Conservation (phyloP, 2,329 filamentous ascomycete genomes). For the Neonectria ditissima region DNA sequence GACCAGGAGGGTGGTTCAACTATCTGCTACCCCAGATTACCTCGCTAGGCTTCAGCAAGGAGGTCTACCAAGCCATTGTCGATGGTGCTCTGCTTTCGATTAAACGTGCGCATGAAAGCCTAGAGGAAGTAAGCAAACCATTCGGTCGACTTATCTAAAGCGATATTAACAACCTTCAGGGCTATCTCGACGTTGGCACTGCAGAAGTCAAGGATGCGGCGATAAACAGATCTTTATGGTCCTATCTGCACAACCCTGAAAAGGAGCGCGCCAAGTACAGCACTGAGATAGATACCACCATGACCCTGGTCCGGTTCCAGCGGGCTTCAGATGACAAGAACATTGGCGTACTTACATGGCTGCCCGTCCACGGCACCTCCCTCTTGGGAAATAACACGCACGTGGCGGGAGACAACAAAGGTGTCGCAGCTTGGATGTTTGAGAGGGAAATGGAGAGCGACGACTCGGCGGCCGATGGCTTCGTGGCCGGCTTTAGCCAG, state of each 20-base stretch:
- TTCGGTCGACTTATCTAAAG: background rate
- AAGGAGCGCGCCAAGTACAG: slow-evolving; percentile 78
- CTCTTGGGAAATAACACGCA: slow-evolving; percentile 93
- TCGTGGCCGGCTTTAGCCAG: slow-evolving; percentile 93
- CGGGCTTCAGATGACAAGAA: slow-evolving; percentile 80
- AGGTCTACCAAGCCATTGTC: slow-evolving; percentile 91
- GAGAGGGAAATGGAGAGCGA: slow-evolving; percentile 75
- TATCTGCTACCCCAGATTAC: slow-evolving; percentile 94
- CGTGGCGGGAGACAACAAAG: slow-evolving; percentile 95
- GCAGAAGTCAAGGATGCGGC: slow-evolving; percentile 80
- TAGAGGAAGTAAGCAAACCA: slow-evolving; percentile 56
- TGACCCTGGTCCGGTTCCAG: slow-evolving; percentile 85
- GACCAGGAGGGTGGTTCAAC: slow-evolving; percentile 93
- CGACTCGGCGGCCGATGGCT: slow-evolving; percentile 69
- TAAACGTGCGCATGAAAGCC: slow-evolving; percentile 74
- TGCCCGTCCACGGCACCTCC: slow-evolving; percentile 91
- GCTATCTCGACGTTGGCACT: slow-evolving; percentile 76
- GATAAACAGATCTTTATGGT: slow-evolving; percentile 88
- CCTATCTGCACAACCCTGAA: slow-evolving; percentile 87
- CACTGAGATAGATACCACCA: slow-evolving; percentile 62
- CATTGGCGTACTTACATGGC: slow-evolving; percentile 89
- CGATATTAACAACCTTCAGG: slow-evolving; percentile 51
- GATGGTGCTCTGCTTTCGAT: slow-evolving; percentile 87
- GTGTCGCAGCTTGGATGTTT: slow-evolving; percentile 86
- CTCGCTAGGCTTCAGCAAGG: slow-evolving; percentile 84